phyloP scores from a whole-genome alignment of 2,329 filamentous ascomycete genomes.

The Nigrospora oryzae region DNA sequence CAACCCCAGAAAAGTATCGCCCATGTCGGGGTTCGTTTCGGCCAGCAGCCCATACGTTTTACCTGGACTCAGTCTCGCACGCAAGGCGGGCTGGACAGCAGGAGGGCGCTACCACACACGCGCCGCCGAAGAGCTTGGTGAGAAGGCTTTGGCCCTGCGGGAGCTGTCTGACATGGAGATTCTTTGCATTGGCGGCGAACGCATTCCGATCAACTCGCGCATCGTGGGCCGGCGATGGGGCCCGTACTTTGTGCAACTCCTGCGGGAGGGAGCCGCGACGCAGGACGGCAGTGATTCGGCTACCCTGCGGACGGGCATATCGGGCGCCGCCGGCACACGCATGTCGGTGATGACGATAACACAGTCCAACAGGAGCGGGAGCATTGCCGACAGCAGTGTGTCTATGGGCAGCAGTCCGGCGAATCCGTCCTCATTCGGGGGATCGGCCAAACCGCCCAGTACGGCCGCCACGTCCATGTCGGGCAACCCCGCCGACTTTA shows the following conservation, averaged over 20 bases:
- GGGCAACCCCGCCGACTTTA: constrained; percentile 29
- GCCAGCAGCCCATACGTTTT: constrained; percentile 63
- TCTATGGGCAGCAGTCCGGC: constrained; percentile 33
- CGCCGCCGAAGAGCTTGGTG: constrained; percentile 78
- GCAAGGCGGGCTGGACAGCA: constrained; percentile 56
- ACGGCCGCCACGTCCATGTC: constrained; percentile 36
- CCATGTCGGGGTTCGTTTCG: constrained; percentile 77
- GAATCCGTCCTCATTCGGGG: constrained; percentile 21
- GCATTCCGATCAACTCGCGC: constrained; percentile 88
- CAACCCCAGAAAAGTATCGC: constrained; percentile 72
- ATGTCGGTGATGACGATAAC: constrained; percentile 85
- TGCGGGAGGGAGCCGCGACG: constrained; percentile 70
- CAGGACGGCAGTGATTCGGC: constrained; percentile 66
- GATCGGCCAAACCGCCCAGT: constrained; percentile 32
- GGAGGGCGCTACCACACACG: constrained; percentile 69
- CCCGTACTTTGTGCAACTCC: constrained; percentile 86
- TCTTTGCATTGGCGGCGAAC: constrained; percentile 80
- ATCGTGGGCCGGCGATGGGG: constrained; percentile 87
- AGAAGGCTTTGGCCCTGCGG: constrained; percentile 67
- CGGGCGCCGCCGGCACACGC: constrained; percentile 50
- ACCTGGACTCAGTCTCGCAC: constrained; percentile 45
- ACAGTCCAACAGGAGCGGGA: constrained; percentile 47
- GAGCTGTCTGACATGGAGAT: constrained; percentile 97
- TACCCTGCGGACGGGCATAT: constrained; percentile 60
- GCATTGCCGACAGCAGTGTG: constrained; percentile 35